phyloP scores from a whole-genome alignment of 1,284 basidiomycete species.

The Flammula alnicola region DNA sequence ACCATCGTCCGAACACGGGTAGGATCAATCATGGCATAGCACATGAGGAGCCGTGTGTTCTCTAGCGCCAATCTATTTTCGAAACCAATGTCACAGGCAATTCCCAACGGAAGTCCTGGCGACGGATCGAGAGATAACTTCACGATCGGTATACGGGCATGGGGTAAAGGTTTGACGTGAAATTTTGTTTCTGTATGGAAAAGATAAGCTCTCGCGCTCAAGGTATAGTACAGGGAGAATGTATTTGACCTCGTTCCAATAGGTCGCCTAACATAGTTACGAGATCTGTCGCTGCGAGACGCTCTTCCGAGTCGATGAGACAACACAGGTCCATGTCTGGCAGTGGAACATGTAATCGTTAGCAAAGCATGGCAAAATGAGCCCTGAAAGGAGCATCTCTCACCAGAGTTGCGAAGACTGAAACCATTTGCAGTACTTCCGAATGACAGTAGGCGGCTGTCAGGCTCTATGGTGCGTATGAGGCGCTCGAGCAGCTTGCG shows the following conservation, averaged over 20 bases:
- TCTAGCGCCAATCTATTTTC: conserved; percentile 97
- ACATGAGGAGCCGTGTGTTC: conserved; percentile 95
- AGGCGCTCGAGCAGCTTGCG: conserved; percentile 92
- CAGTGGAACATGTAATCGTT: conserved; percentile 1
- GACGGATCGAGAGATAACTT: conserved; percentile 94
- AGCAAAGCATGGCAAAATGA: background rate
- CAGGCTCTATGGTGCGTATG: conserved; percentile 92
- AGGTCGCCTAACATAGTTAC: conserved; percentile 94
- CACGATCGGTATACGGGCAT: conserved; percentile 98
- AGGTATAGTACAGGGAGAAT: background rate
- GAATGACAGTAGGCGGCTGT: conserved; percentile 90
- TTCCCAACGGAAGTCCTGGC: conserved; percentile 85
- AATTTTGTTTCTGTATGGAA: conserved; percentile 86
- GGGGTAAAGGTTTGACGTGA: conserved; percentile 94
- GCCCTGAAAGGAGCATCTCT: conserved; percentile 33
- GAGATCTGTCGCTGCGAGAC: conserved; percentile 82
- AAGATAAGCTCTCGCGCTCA: conserved; percentile 3
- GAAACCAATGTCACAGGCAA: conserved; percentile 98
- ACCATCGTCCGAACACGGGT: conserved; percentile 93
- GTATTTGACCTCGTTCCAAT: conserved; percentile 78
- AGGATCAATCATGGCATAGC: conserved; percentile 97
- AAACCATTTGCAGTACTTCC: conserved; percentile 95
- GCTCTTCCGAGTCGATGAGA: conserved; percentile 85
- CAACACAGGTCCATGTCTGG: conserved; percentile 98
- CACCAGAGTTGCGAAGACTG: conserved; percentile 93